Percentiles rank a stretch among this genome's conserved stretches.
These are phyloP conservation scores for Spongiforma sp. DNA, from an alignment of 1,284 basidiomycete species.

Conservation along the genomic window DNA sequence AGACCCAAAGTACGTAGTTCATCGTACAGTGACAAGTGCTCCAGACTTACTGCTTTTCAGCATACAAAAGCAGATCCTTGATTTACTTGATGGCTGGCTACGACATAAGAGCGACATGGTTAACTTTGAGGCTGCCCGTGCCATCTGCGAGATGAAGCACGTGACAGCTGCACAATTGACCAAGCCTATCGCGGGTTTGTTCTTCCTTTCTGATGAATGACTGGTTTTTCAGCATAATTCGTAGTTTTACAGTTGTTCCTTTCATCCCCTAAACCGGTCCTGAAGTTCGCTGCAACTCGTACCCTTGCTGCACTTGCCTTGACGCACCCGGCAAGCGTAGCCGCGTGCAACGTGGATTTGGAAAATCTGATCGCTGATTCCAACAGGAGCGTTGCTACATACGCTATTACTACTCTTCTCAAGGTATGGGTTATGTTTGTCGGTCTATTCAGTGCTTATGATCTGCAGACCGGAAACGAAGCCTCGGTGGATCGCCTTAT, in stretches of 20 bases:
- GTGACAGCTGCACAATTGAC: constrained; percentile 81
- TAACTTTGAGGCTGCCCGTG: constrained; percentile 98
- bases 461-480: constrained; percentile 90
- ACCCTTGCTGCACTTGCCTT: constrained; percentile 91
- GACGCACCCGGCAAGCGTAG: constrained; percentile 85
- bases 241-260: constrained; percentile 92
- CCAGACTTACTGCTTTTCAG: constrained; percentile 45
- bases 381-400: constrained; percentile 97
- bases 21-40: neutral
- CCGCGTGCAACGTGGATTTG: constrained; percentile 96
- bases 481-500: constrained; percentile 98
- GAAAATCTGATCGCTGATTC: constrained; percentile 97
- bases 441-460: constrained; percentile 9
- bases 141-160: constrained; percentile 95
- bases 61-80: constrained; percentile 91
- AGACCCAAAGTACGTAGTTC: constrained; percentile 85
- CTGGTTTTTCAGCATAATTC: constrained; percentile 3
- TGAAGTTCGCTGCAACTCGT: constrained; percentile 98
- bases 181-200: constrained; percentile 85
- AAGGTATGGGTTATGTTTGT: constrained; percentile 62
- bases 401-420: constrained; percentile 97
- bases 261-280: constrained; percentile 89
- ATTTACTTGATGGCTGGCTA: constrained; percentile 94
- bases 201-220: constrained; percentile 5
- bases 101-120: constrained; percentile 99